phyloP scores from a whole-genome alignment of 2,329 filamentous ascomycete species.

The Neofusicoccum kwambonambiense region DNA sequence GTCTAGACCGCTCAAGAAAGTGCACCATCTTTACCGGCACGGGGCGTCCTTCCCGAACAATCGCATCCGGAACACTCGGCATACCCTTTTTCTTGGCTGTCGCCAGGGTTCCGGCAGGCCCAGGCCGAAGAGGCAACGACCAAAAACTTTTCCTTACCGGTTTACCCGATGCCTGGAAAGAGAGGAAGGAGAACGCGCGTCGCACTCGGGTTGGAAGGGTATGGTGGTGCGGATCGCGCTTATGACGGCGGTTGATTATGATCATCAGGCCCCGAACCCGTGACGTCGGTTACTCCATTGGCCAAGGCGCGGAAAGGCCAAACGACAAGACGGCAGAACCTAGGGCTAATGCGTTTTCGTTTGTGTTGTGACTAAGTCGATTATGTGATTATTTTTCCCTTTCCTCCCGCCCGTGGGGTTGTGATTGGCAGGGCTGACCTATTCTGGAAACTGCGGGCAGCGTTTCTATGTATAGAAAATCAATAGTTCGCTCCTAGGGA shows the following conservation, averaged over 20 bases:
- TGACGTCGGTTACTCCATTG: neutral
- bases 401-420: neutral
- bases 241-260: neutral
- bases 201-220: neutral
- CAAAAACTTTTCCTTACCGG: neutral
- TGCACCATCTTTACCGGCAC: no score
- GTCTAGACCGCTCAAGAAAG: neutral
- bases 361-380: neutral
- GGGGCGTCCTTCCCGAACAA: no score
- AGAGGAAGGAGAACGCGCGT: neutral
- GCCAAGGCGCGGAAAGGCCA: neutral
- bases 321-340: neutral
- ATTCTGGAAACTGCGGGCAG: neutral
- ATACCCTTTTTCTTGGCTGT: neutral
- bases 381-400: neutral
- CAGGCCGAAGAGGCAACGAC: neutral
- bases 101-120: neutral
- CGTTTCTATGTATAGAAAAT: constrained; percentile 10
- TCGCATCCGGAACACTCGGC: neutral
- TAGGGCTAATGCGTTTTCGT: neutral
- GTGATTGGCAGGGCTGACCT: neutral
- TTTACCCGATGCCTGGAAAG: neutral
- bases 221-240: neutral
- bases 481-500: neutral
- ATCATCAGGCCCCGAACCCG: neutral